phyloP scores from a whole-genome alignment of 768 basidiomycete species.

The Omphalotus guepiniiformis region DNA sequence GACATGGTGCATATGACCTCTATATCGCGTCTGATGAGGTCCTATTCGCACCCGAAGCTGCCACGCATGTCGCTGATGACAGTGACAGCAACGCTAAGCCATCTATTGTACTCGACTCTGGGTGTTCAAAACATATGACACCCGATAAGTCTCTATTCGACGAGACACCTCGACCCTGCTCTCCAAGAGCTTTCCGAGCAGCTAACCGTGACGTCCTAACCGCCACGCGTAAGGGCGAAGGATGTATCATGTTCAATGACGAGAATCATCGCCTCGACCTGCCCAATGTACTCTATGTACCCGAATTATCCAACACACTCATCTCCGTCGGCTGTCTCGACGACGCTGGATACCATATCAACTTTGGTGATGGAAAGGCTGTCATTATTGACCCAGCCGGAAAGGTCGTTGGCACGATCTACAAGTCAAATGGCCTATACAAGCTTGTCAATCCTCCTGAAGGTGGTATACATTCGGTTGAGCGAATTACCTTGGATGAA shows the following conservation, averaged over 20 bases:
- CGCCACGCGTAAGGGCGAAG: neutral
- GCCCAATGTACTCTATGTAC: neutral
- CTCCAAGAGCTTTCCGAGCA: neutral
- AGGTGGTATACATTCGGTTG: neutral
- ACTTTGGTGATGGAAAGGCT: neutral
- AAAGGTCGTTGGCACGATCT: neutral
- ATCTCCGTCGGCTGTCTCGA: neutral
- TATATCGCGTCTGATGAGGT: too few species aligned
- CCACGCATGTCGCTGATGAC: too few species aligned
- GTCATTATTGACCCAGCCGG: neutral
- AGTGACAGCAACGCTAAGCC: too few species aligned
- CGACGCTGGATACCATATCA: neutral
- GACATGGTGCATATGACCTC: too few species aligned
- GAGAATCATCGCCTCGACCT: neutral
- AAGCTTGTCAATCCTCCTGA: neutral
- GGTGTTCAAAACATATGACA: neutral
- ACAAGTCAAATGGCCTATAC: slow-evolving; percentile 1
- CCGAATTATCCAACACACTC: neutral
- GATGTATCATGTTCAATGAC: neutral
- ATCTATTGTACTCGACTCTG: neutral
- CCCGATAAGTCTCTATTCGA: neutral
- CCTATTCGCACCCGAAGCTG: too few species aligned
- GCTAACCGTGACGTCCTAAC: neutral
- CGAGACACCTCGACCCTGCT: neutral
- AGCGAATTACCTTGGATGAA: neutral